These are phyloP conservation scores for Dendrocalamus sinicus DNA, from an alignment of 176 grass and related monocot genomes.

Conservation along the genomic window DNA sequence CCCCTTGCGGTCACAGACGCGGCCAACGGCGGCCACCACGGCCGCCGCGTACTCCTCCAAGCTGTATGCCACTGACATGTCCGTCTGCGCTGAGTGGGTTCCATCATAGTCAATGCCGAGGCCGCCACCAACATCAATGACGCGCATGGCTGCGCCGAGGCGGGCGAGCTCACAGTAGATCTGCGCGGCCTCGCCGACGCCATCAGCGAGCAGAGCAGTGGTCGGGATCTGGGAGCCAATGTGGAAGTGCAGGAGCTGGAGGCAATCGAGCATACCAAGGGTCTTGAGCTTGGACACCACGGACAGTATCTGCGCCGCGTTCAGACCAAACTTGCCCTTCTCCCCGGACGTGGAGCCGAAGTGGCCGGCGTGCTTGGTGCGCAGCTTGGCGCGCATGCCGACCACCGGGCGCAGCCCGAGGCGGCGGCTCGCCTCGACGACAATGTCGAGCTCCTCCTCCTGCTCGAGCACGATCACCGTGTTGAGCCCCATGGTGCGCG, in stretches of 20 bases:
- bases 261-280: constrained; percentile 84
- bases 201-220: constrained; percentile 74
- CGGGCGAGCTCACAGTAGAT: constrained; percentile 92
- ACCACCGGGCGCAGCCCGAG: constrained; percentile 71
- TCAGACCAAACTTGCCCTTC: constrained; percentile 96
- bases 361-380: constrained; percentile 93
- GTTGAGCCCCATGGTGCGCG: constrained; percentile 76
- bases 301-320: constrained; percentile 71
- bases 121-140: constrained; percentile 84
- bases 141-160: constrained; percentile 79
- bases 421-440: constrained; percentile 69
- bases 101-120: constrained; percentile 94
- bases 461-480: constrained; percentile 91
- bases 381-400: constrained; percentile 92
- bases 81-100: constrained; percentile 69
- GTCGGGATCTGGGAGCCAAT: constrained; percentile 95
- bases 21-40: constrained; percentile 67
- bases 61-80: constrained; percentile 86
- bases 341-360: constrained; percentile 91
- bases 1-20: constrained; percentile 73
- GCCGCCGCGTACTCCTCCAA: constrained; percentile 86
- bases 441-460: constrained; percentile 96
- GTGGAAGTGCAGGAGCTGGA: constrained; percentile 97
- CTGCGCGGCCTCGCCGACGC: constrained; percentile 87
- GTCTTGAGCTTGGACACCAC: constrained; percentile 69